A percentile compares a stretch with the other conserved stretches of the same genome.
Evolutionary conservation across 768 basidiomycete species (phyloP).

Genomic region (Termitomyces sp.): DNA sequence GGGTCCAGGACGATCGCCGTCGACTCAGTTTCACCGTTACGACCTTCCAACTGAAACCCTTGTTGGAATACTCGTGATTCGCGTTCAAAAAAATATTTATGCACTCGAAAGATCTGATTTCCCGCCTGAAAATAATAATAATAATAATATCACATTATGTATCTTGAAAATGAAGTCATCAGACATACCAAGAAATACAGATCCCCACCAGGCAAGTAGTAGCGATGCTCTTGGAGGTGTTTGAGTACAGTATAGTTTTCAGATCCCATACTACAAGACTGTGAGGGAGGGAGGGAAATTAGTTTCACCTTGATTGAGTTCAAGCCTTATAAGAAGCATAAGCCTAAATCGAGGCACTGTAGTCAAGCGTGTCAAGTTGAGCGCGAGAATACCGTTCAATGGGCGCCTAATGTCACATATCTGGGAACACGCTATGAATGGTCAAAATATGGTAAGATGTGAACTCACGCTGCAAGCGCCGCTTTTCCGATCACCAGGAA

Average conservation of each 20-base stretch:
- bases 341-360: background rate
- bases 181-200: conserved; percentile 43
- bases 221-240: conserved; percentile 16
- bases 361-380: background rate
- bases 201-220: background rate
- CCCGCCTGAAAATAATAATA: conserved; percentile 49
- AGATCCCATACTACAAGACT: background rate
- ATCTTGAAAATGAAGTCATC: background rate
- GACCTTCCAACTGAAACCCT: conserved; percentile 20
- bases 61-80: conserved; percentile 45
- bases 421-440: background rate
- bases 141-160: background rate
- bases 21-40: conserved; percentile 30
- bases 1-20: conserved; percentile 33
- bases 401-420: background rate
- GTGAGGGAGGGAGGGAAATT: background rate
- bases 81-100: conserved; percentile 57
- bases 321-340: background rate
- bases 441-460: background rate
- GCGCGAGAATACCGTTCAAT: background rate
- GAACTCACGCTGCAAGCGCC: background rate
- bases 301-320: background rate
- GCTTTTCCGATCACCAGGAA: background rate
- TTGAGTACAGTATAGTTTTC: background rate
- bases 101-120: conserved; percentile 48